Base-by-base conservation (phyloP, 768 basidiomycete species). In the Grammothele lineata region DNA sequence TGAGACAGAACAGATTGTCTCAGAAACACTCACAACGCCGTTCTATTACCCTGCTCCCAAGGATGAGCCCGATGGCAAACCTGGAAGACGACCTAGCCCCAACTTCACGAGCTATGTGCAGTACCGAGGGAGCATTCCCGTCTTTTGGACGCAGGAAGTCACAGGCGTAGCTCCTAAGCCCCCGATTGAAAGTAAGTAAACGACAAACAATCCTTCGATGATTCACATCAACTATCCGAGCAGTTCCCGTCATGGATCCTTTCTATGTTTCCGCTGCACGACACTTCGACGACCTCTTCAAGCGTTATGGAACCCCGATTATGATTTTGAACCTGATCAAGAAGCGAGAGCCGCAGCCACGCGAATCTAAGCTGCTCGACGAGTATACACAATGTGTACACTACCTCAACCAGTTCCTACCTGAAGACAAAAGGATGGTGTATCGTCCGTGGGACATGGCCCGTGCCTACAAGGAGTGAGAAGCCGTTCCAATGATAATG, bases 401-500 rank as follows among this genome's bases (percentile, higher is more conserved):
- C 40, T 99, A 96, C 61, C 74, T 99, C 24, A 98, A 98, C 53
- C 95, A 99, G 62, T 97, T 96, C 66, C 67, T 99, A 11, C 95
- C 96, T 0, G 72, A 74, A 6, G 84, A 74, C 22, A 86, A 88
- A 68, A 83, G 84, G 69, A 91, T 99, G 81, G 74, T 83, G 12
- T 96, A 98, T 61, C 80, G 90, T 35, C 82, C 92, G 12, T 99
- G 92, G 90, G 96, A 99, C 63, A 96, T 98, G 89, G 85, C 87
- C 4, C 77, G 87, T 33, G 92, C 94, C 2, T 91, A 93, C 55
- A 96, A 96, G 64, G 89, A 92, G 93, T 91, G 57, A n/a, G 76
- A 51, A 9, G n/a, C 33, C 17, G 8, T 15, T 35, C 48, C n/a
- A n/a, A n/a, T n/a, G n/a, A n/a, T n/a, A n/a, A n/a, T n/a, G n/a